phyloP scores from a whole-genome alignment of 1,284 basidiomycete species.

The Tilletia walkeri region DNA sequence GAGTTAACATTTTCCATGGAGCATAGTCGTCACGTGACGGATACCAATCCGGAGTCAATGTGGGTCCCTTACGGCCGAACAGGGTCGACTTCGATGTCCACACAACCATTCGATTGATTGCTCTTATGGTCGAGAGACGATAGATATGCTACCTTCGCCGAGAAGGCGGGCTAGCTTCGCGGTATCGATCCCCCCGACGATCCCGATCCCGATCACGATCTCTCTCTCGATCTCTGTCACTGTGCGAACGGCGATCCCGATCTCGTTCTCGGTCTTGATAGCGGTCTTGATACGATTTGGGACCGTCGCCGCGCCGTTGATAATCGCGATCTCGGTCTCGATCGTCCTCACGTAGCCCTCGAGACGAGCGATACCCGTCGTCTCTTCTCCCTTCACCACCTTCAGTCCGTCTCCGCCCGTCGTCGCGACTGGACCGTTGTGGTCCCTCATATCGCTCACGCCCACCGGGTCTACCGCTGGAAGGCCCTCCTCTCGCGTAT shows the following conservation, averaged over 20 bases:
- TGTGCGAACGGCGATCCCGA: not conserved
- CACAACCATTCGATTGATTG: too few relatives aligned
- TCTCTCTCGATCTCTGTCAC: not conserved
- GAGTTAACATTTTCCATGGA: too few relatives aligned
- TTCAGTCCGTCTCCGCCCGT: not conserved
- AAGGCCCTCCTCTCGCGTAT: too few relatives aligned
- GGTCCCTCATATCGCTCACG: not conserved
- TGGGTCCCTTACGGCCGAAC: too few relatives aligned
- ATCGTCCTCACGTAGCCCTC: not conserved
- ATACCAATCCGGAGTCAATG: too few relatives aligned
- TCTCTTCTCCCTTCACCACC: not conserved
- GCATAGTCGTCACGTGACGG: too few relatives aligned
- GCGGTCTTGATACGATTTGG: not conserved
- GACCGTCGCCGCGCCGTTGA: not conserved
- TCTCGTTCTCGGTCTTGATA: not conserved
- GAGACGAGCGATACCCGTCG: not conserved
- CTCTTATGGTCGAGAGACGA: too few relatives aligned
- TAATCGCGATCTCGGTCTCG: slow-evolving; percentile 27
- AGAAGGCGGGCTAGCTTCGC: not conserved
- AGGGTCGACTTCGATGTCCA: too few relatives aligned
- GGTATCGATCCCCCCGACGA: slow-evolving; percentile 23
- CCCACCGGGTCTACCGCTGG: too few relatives aligned
- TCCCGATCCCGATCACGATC: slow-evolving; percentile 25
- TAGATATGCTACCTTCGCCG: not conserved
- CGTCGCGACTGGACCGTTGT: not conserved